Percentiles rank a stretch among this genome's conserved stretches.
These are phyloP conservation scores for Diaporthe batatas DNA, from an alignment of 2,329 filamentous ascomycete genomes.

Conservation along the genomic window DNA sequence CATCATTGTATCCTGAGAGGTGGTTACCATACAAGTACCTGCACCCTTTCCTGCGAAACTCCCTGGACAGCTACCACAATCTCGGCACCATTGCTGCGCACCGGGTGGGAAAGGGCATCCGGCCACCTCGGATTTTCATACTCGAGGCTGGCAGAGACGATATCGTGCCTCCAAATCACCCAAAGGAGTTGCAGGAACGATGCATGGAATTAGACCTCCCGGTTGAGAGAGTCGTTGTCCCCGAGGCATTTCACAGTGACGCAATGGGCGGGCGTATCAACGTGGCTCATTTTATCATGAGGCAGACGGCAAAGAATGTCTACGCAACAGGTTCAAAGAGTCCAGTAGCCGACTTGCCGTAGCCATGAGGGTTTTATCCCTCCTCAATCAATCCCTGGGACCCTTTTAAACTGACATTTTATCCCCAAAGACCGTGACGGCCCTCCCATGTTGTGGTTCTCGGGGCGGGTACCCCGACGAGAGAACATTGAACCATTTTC, in stretches of 20 bases:
- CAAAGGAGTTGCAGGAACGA: constrained; percentile 58
- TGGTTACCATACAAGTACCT: constrained; percentile 85
- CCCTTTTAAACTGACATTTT: background rate
- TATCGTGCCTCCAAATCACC: constrained; percentile 67
- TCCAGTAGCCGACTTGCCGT: background rate
- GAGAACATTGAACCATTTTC: background rate
- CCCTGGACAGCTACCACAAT: constrained; percentile 68
- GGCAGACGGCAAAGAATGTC: constrained; percentile 43
- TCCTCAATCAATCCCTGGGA: background rate
- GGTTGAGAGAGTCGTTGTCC: constrained; percentile 59
- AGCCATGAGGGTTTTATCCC: background rate
- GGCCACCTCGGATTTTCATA: constrained; percentile 60
- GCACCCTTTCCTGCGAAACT: constrained; percentile 78
- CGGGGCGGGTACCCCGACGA: background rate
- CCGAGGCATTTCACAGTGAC: constrained; percentile 69
- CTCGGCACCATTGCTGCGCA: constrained; percentile 57
- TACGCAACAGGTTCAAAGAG: background rate
- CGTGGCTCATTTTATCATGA: constrained; percentile 59
- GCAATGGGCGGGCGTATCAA: constrained; percentile 62
- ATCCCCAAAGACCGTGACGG: background rate
- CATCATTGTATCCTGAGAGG: constrained; percentile 80
- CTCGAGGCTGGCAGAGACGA: constrained; percentile 71
- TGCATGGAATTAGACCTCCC: constrained; percentile 63
- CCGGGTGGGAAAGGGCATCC: constrained; percentile 45
- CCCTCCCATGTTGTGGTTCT: background rate